Evolutionary conservation across 768 basidiomycete genomes (phyloP).

Genomic region (Chalciporus pseudorubinellus): DNA sequence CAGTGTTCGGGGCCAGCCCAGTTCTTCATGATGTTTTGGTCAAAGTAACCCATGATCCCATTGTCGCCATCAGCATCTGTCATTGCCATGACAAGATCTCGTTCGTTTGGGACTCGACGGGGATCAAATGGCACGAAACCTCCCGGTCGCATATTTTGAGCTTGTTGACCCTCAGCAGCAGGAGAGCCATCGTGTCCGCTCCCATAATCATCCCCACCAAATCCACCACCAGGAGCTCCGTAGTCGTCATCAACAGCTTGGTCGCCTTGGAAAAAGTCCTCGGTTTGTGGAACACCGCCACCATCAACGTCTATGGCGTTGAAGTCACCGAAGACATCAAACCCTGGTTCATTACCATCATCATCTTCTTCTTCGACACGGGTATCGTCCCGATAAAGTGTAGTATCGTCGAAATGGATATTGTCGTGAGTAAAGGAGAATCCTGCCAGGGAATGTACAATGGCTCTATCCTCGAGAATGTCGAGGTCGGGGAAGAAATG

Average conservation of each 20-base stretch:
- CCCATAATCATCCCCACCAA: conserved; percentile 45
- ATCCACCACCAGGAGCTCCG: conserved; percentile 35
- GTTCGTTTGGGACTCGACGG: conserved; percentile 66
- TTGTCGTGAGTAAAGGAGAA: conserved; percentile 79
- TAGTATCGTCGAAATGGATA: conserved; percentile 59
- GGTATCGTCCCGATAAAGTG: conserved; percentile 57
- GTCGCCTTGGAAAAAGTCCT: conserved; percentile 71
- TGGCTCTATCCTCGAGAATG: conserved; percentile 62
- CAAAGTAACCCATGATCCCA: conserved; percentile 83
- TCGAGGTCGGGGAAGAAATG: conserved; percentile 74
- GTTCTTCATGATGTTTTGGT: conserved; percentile 81
- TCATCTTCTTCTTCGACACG: conserved; percentile 35
- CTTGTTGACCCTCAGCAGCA: conserved; percentile 40
- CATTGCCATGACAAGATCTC: conserved; percentile 87
- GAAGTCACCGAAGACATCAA: conserved; percentile 20
- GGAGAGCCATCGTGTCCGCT: conserved; percentile 42
- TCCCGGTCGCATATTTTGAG: conserved; percentile 40
- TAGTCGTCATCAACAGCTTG: conserved; percentile 52
- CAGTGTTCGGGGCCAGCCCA: conserved; percentile 99
- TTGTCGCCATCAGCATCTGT: conserved; percentile 58
- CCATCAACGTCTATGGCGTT: conserved; percentile 42
- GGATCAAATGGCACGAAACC: conserved; percentile 83
- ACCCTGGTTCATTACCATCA: conserved; percentile 26
- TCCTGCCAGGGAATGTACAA: conserved; percentile 74
- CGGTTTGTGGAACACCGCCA: conserved; percentile 38